Evolutionary conservation across 2,329 filamentous ascomycete species (phyloP).

Genomic region (Orbilia ellipsospora): DNA sequence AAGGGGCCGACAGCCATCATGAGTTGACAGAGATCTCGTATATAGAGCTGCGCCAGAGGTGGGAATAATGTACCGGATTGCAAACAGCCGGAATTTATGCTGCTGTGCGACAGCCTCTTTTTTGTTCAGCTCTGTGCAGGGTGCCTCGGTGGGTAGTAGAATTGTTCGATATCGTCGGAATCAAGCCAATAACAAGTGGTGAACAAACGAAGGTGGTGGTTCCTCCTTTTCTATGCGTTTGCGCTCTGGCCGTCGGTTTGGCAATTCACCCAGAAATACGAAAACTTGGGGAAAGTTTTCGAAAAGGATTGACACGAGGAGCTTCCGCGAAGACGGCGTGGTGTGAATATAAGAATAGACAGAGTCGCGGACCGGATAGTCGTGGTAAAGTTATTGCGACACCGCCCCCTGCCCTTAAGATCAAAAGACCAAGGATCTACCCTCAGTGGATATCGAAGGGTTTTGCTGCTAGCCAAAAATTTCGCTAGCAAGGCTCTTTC

Average conservation of each 20-base stretch:
- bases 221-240: conserved; percentile 33
- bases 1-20: conserved; percentile 33
- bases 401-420: conserved; percentile 27
- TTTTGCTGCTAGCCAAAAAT: no score
- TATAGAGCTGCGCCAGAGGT: conserved; percentile 13
- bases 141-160: neutral
- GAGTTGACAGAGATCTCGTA: conserved; percentile 11
- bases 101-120: conserved; percentile 44
- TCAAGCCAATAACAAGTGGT: conserved; percentile 24
- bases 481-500: no score
- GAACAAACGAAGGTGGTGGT: neutral
- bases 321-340: conserved; percentile 15
- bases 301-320: conserved; percentile 11
- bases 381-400: conserved; percentile 28
- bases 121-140: conserved; percentile 4
- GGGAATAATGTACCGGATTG: conserved; percentile 25
- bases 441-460: neutral
- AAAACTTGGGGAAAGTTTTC: conserved; percentile 1
- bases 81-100: conserved; percentile 37
- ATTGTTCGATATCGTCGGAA: conserved; percentile 26
- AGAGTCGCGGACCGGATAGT: conserved; percentile 7
- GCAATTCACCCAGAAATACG: conserved; percentile 11
- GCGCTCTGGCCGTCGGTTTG: neutral
- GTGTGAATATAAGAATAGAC: conserved; percentile 32
- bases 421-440: conserved; percentile 5